phyloP scores from a whole-genome alignment of 1,284 basidiomycete species.

The Omphalotus olearius region DNA sequence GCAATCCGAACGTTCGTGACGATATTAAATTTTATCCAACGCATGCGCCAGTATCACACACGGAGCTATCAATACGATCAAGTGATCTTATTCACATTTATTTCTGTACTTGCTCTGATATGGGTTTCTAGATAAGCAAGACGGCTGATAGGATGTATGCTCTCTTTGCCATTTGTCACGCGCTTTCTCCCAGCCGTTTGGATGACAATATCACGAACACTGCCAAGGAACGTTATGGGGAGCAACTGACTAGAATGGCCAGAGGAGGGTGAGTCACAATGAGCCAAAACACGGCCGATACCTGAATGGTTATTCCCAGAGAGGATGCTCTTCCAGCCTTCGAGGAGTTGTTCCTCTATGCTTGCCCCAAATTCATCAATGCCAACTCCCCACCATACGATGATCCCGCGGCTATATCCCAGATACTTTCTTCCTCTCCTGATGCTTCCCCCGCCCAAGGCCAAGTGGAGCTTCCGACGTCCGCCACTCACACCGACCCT shows the following conservation, averaged over 20 bases:
- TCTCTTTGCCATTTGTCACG: slow-evolving; percentile 89
- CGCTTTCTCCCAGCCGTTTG: slow-evolving; percentile 83
- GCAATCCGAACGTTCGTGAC: slow-evolving; percentile 92
- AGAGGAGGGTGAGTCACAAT: slow-evolving; percentile 56
- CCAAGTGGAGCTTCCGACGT: slow-evolving; percentile 20
- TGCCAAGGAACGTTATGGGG: slow-evolving; percentile 90
- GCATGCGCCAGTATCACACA: slow-evolving; percentile 94
- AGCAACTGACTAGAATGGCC: slow-evolving; percentile 85
- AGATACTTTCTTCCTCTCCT: slow-evolving; percentile 32
- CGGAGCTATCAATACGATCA: slow-evolving; percentile 96
- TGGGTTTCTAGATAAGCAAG: slow-evolving; percentile 80
- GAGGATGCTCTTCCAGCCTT: slow-evolving; percentile 81
- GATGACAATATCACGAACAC: slow-evolving; percentile 95
- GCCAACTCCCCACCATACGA: slow-evolving; percentile 94
- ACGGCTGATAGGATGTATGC: slow-evolving; percentile 98
- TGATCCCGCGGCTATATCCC: slow-evolving; percentile 65
- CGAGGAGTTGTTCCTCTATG: slow-evolving; percentile 92
- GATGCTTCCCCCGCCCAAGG: slow-evolving; percentile 28
- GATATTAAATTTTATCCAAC: slow-evolving; percentile 90
- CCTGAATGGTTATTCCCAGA: slow-evolving; percentile 24
- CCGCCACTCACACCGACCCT: slow-evolving; percentile 52
- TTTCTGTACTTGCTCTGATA: not conserved
- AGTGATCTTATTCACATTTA: slow-evolving; percentile 26
- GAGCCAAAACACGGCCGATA: not conserved
- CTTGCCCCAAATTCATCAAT: slow-evolving; percentile 95